phyloP scores from a whole-genome alignment of 257 asterid species.

The Catharanthus roseus region DNA sequence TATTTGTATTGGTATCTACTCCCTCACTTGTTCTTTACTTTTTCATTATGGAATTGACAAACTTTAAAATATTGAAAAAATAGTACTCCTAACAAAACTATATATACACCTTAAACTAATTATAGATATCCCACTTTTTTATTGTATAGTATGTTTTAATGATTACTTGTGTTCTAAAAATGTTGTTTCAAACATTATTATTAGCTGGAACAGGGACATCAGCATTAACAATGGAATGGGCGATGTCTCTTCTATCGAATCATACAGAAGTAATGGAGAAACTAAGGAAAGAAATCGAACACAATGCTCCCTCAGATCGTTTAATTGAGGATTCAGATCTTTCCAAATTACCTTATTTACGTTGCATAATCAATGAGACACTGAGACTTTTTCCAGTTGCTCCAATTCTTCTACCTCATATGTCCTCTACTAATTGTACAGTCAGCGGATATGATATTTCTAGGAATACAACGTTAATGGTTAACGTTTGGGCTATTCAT shows the following conservation, averaged over 20 bases:
- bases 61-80: too few relatives aligned
- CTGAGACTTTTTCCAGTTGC: slow-evolving; percentile 30
- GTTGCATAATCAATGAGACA: slow-evolving; percentile 32
- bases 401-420: slow-evolving; percentile 31
- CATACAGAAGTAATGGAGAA: slow-evolving; percentile 20
- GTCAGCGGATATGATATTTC: slow-evolving; percentile 22
- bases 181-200: too few relatives aligned
- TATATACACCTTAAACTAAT: too few relatives aligned
- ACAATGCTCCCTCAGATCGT: not conserved
- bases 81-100: too few relatives aligned
- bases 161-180: too few relatives aligned
- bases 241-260: slow-evolving; percentile 32
- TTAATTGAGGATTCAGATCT: slow-evolving; percentile 30
- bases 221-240: slow-evolving; percentile 34
- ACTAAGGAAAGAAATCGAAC: slow-evolving; percentile 22
- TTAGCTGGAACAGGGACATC: slow-evolving; percentile 24
- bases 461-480: slow-evolving; percentile 25
- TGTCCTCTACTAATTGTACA: slow-evolving; percentile 25
- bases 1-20: too few relatives aligned
- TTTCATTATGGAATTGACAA: too few relatives aligned
- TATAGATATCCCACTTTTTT: too few relatives aligned
- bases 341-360: slow-evolving; percentile 29
- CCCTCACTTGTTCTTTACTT: too few relatives aligned
- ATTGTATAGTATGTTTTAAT: too few relatives aligned
- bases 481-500: slow-evolving; percentile 40